Evolutionary conservation across 345 rosid genomes (phyloP), one percentile per base, ranked within the genome.

Genomic region (Eucalyptus decipiens): DNA sequence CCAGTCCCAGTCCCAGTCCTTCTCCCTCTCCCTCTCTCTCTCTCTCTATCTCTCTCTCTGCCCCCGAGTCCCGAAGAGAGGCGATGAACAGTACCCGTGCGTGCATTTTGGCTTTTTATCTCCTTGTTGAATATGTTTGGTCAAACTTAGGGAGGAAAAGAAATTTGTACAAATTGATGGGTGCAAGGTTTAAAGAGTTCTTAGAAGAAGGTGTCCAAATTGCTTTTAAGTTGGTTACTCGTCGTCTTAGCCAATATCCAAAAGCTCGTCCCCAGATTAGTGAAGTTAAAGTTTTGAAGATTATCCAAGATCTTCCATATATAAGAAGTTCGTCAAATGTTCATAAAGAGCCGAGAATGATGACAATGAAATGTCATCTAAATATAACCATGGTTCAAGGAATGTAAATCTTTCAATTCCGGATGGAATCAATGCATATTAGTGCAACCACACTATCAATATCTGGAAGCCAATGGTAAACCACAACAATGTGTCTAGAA

Each of bases 141-240:
- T 98, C 95, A 8, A 96, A 95, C 94, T 94, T 96, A 65, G 93
- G 92, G 58, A 98, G 96, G 93, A 95, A 91, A 92, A 96, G 93
- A 91, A 93, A 94, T 91, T 95, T 94, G 91, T 96, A 91, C 90
- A 91, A 96, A 49, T 87, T 96, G 85, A 89, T 97, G 30, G 98
- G 96, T 86, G 96, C 99, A 88, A 97, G 97, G 30, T 95, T 49
- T 96, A 98, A 96, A 86, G 97, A 98, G 92, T 96, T 94, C 92
- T 96, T 98, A 2, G 94, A 49, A 48, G 50, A 96, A 86, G 99
- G 95, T 60, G 95, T 96, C 87, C 98, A 95, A 91, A 96, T 95
- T 89, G 96, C 98, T 30, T 90, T 95, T 51, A 97, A 96, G 90
- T 90, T 96, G 51, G 96, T 97, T 10, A 94, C 96, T 3, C 96